These are phyloP conservation scores for Rhizodiscina lignyota DNA, from an alignment of 495 filamentous ascomycete species.

Conservation along the genomic window DNA sequence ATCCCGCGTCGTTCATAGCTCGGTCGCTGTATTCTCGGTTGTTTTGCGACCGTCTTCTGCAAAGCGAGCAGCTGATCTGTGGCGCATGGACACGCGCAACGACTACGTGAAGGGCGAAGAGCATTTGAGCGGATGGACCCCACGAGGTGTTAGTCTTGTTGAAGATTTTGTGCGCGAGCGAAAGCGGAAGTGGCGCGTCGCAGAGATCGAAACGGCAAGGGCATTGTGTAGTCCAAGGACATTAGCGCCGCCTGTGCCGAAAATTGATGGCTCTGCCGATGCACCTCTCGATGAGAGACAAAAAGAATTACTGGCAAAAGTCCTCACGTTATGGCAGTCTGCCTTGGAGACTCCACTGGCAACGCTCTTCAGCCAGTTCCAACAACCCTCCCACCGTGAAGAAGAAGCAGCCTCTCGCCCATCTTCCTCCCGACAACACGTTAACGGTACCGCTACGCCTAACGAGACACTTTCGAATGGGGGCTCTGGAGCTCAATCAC, in stretches of 20 bases:
- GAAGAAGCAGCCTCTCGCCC: too few relatives aligned
- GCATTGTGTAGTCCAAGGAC: constrained; percentile 36
- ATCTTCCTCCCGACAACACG: constrained; percentile 25
- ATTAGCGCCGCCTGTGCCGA: constrained; percentile 1
- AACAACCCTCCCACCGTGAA: too few relatives aligned
- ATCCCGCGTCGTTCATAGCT: constrained; percentile 72
- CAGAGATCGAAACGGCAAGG: constrained; percentile 68
- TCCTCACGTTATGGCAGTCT: constrained; percentile 59
- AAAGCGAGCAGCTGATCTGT: constrained; percentile 81
- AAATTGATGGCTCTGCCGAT: not conserved
- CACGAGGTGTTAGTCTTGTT: constrained; percentile 74
- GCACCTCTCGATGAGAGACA: constrained; percentile 13
- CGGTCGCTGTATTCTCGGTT: constrained; percentile 68
- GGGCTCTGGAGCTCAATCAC: too few relatives aligned
- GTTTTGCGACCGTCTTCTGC: constrained; percentile 73
- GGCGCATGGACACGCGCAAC: constrained; percentile 90
- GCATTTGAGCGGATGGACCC: constrained; percentile 63
- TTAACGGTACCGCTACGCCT: not conserved
- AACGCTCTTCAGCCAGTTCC: too few relatives aligned
- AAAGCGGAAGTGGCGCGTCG: constrained; percentile 49
- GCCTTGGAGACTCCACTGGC: constrained; percentile 61
- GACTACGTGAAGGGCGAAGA: constrained; percentile 95
- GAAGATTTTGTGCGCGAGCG: constrained; percentile 59
- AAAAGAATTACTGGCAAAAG: constrained; percentile 43
- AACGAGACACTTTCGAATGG: too few relatives aligned